Conservation (phyloP, 495 filamentous ascomycete genomes). For the Penicillium atrosanguineum region DNA sequence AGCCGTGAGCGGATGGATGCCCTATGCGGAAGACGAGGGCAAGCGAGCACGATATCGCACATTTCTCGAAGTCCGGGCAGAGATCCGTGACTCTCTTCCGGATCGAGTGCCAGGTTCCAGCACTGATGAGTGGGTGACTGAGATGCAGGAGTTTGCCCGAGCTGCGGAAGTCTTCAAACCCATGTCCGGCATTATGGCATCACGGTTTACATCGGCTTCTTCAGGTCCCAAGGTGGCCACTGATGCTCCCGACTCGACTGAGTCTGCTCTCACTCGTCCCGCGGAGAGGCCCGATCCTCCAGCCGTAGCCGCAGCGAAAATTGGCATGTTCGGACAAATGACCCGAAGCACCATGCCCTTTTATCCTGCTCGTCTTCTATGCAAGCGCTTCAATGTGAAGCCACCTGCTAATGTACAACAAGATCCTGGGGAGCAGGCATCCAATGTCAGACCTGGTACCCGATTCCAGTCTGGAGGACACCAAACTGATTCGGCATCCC, state of each 20-base stretch:
- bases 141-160: slow-evolving; percentile 82
- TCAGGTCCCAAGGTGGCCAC: slow-evolving; percentile 41
- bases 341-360: slow-evolving; percentile 73
- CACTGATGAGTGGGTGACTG: slow-evolving; percentile 73
- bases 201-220: slow-evolving; percentile 79
- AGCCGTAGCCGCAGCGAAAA: slow-evolving; percentile 79
- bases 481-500: slow-evolving; percentile 29
- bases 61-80: slow-evolving; percentile 79
- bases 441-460: slow-evolving; percentile 18
- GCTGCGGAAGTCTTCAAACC: slow-evolving; percentile 93
- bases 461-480: slow-evolving; percentile 39
- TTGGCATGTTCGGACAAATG: slow-evolving; percentile 91
- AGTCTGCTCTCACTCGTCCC: slow-evolving; percentile 53
- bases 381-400: slow-evolving; percentile 87
- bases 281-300: slow-evolving; percentile 69
- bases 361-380: slow-evolving; percentile 78
- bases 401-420: slow-evolving; percentile 69
- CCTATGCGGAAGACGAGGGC: slow-evolving; percentile 75
- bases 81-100: slow-evolving; percentile 58
- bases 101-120: slow-evolving; percentile 53
- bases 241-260: slow-evolving; percentile 37
- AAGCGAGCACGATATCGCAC: slow-evolving; percentile 76
- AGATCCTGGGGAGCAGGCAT: slow-evolving; percentile 47
- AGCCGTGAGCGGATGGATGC: slow-evolving; percentile 73
- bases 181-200: slow-evolving; percentile 86